Conservation (phyloP, 2,329 filamentous ascomycete genomes). For the Aspergillus eucalypticola region DNA sequence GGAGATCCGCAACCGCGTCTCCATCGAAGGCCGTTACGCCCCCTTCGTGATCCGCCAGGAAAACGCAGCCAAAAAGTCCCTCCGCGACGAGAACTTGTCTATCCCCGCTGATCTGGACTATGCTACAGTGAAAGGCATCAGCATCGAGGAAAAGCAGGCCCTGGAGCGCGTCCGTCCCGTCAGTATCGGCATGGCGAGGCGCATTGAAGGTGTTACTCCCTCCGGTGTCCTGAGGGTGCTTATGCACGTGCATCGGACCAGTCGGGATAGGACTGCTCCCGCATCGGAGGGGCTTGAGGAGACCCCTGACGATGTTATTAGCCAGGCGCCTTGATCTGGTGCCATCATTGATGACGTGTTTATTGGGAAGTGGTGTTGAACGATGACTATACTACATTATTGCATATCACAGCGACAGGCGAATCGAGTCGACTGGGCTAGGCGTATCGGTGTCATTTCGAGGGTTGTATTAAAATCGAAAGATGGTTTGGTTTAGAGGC, state of each 20-base stretch:
- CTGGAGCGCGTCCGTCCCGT: conserved; percentile 73
- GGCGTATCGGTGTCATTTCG: background rate
- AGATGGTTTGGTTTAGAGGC: background rate
- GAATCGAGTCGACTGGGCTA: background rate
- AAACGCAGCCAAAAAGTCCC: conserved; percentile 65
- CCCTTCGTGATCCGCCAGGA: conserved; percentile 79
- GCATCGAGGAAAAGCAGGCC: conserved; percentile 73
- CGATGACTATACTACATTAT: background rate
- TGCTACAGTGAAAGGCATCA: conserved; percentile 68
- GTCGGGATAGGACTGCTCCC: background rate
- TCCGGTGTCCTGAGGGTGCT: conserved; percentile 47
- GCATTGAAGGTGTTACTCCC: conserved; percentile 73
- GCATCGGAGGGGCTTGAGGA: conserved; percentile 14
- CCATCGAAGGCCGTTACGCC: conserved; percentile 81
- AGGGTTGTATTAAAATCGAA: background rate
- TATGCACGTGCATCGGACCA: conserved; percentile 37
- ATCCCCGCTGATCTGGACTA: conserved; percentile 79
- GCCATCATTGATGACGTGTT: background rate
- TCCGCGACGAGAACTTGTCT: conserved; percentile 72
- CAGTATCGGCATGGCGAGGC: conserved; percentile 81
- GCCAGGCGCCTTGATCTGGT: conserved; percentile 8
- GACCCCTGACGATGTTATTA: conserved; percentile 19
- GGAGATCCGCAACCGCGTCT: conserved; percentile 67
- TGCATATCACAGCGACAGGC: background rate
- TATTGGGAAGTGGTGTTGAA: background rate